phyloP scores from a whole-genome alignment of 2,329 filamentous ascomycete genomes.

The Fusarium nelsonii region DNA sequence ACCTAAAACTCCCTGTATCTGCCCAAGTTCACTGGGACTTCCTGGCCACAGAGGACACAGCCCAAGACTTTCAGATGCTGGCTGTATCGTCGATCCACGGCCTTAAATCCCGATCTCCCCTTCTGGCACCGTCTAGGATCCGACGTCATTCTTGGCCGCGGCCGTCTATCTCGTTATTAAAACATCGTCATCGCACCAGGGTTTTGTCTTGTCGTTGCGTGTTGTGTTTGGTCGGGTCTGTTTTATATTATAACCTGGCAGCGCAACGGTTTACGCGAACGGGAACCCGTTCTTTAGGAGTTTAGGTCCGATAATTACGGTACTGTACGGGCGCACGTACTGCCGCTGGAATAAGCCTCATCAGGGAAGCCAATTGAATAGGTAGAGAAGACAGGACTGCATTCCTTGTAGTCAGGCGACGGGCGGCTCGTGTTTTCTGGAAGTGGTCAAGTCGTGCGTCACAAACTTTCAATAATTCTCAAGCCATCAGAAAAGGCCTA shows the following conservation, averaged over 20 bases:
- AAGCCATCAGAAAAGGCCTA: background rate
- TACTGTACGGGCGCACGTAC: conserved; percentile 12
- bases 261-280: conserved; percentile 17
- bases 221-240: background rate
- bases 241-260: conserved; percentile 27
- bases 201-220: background rate
- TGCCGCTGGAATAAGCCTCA: conserved; percentile 38
- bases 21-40: conserved; percentile 6
- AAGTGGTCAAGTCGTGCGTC: conserved; percentile 1
- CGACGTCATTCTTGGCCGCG: conserved; percentile 45
- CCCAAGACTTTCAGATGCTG: conserved; percentile 7
- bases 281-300: background rate
- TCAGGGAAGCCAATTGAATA: background rate
- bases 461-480: conserved; percentile 4
- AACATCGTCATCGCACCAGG: conserved; percentile 37
- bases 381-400: background rate
- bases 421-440: background rate
- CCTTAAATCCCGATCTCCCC: conserved; percentile 45
- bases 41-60: conserved; percentile 16
- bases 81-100: conserved; percentile 46
- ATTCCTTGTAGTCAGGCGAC: background rate
- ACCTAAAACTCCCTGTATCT: conserved; percentile 15
- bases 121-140: conserved; percentile 31
- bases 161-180: conserved; percentile 34
- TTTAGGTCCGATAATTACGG: background rate